Percentiles rank a stretch among this genome's conserved stretches.
These are phyloP conservation scores for Xanthoconium purpureum DNA, from an alignment of 768 basidiomycete genomes.

Conservation along the genomic window DNA sequence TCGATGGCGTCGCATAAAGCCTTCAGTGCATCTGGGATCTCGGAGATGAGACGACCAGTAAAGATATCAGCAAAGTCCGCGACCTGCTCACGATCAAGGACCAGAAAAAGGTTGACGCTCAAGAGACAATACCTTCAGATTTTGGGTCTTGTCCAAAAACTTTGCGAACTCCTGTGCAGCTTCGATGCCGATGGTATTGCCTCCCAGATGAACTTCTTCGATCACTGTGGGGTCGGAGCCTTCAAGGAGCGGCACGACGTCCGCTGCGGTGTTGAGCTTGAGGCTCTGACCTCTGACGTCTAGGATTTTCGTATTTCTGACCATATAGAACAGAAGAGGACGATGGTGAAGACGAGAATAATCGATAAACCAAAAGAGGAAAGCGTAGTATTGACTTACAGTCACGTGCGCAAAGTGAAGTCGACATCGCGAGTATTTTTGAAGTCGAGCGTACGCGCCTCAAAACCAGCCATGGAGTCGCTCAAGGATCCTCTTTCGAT, in stretches of 20 bases:
- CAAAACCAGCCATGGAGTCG: too few relatives aligned
- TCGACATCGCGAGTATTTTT: neutral
- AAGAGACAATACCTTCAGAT: slow-evolving; percentile 55
- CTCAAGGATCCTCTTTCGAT: slow-evolving; percentile 58
- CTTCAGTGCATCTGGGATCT: slow-evolving; percentile 87
- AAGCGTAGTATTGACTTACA: neutral
- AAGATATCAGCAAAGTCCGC: slow-evolving; percentile 98
- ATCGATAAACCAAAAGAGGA: slow-evolving; percentile 22
- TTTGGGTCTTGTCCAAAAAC: slow-evolving; percentile 64
- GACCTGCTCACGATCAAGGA: slow-evolving; percentile 48
- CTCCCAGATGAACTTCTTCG: slow-evolving; percentile 90
- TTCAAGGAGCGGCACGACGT: slow-evolving; percentile 71
- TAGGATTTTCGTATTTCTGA: slow-evolving; percentile 13
- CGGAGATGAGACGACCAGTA: slow-evolving; percentile 91
- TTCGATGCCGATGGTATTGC: slow-evolving; percentile 91
- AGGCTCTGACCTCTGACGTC: slow-evolving; percentile 40
- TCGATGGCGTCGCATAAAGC: slow-evolving; percentile 87
- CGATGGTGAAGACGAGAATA: neutral
- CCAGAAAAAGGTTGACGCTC: neutral
- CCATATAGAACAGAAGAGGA: slow-evolving; percentile 13
- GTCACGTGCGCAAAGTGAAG: slow-evolving; percentile 22
- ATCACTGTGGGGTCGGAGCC: slow-evolving; percentile 61
- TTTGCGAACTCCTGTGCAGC: slow-evolving; percentile 83
- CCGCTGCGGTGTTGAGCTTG: slow-evolving; percentile 73
- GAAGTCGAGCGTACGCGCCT: too few relatives aligned